These are phyloP conservation scores for Annulohypoxylon stygium DNA, from an alignment of 495 filamentous ascomycete species.

Conservation along the genomic window DNA sequence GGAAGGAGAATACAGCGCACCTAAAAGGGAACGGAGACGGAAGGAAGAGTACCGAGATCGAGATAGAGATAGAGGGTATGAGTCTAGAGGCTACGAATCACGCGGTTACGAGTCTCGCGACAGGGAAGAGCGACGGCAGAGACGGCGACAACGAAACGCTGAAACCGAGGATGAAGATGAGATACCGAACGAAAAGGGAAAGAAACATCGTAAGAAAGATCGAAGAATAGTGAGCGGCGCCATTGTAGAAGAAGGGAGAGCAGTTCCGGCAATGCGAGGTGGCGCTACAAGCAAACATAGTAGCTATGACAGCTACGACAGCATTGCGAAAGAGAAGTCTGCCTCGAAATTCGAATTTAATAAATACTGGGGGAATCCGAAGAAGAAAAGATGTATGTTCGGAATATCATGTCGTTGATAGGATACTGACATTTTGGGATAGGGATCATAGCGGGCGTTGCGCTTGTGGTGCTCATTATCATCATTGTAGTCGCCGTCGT, in stretches of 20 bases:
- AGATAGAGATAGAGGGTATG: slow-evolving; percentile 47
- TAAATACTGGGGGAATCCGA: slow-evolving; percentile 21
- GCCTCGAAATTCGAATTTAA: not conserved
- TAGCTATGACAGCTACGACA: slow-evolving; percentile 56
- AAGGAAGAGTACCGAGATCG: slow-evolving; percentile 48
- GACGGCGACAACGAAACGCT: slow-evolving; percentile 48
- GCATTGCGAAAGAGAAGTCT: slow-evolving; percentile 54
- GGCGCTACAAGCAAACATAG: slow-evolving; percentile 51
- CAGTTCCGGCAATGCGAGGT: slow-evolving; percentile 49
- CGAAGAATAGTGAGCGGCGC: slow-evolving; percentile 76
- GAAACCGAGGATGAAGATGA: slow-evolving; percentile 39
- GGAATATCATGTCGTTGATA: not conserved
- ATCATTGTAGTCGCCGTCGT: slow-evolving; percentile 80
- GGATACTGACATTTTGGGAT: slow-evolving; percentile 44
- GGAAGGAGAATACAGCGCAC: slow-evolving; percentile 45
- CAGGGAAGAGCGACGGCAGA: slow-evolving; percentile 52
- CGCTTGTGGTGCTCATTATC: slow-evolving; percentile 74
- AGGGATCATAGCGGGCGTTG: slow-evolving; percentile 66
- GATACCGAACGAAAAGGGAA: slow-evolving; percentile 48
- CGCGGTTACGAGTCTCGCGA: slow-evolving; percentile 47
- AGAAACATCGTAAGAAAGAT: slow-evolving; percentile 57
- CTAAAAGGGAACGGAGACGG: slow-evolving; percentile 52
- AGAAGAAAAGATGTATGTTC: slow-evolving; percentile 65
- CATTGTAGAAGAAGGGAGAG: slow-evolving; percentile 74
- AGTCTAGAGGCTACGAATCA: slow-evolving; percentile 28